A percentile compares a stretch with the other conserved stretches of the same genome.
Evolutionary conservation across 768 basidiomycete species (phyloP).

Genomic region (Infundibulicybe gibba): DNA sequence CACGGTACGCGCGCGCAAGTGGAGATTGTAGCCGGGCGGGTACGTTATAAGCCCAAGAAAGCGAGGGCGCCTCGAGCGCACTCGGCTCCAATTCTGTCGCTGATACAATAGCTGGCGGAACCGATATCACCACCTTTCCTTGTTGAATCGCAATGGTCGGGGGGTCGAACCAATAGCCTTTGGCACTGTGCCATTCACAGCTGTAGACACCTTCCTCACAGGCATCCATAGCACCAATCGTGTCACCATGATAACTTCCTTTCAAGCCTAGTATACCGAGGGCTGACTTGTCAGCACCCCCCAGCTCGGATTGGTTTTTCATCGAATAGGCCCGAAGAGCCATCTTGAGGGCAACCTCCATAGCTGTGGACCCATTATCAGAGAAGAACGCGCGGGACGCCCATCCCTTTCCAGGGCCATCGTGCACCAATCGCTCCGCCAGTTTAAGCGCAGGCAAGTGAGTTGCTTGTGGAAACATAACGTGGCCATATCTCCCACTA

Average conservation of each 20-base stretch:
- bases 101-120: slow-evolving; percentile 47
- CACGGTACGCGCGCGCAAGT: slow-evolving; percentile 62
- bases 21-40: slow-evolving; percentile 50
- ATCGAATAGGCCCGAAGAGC: slow-evolving; percentile 68
- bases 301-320: slow-evolving; percentile 29
- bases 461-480: slow-evolving; percentile 90
- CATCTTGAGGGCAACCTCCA: slow-evolving; percentile 99
- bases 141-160: slow-evolving; percentile 71
- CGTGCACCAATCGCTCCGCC: slow-evolving; percentile 69
- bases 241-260: slow-evolving; percentile 97
- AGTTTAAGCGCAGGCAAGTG: slow-evolving; percentile 84
- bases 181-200: slow-evolving; percentile 93
- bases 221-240: slow-evolving; percentile 96
- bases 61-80: slow-evolving; percentile 33
- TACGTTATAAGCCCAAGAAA: slow-evolving; percentile 71
- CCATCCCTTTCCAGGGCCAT: slow-evolving; percentile 88
- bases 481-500: slow-evolving; percentile 93
- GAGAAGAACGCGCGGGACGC: slow-evolving; percentile 89
- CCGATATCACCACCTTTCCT: slow-evolving; percentile 48
- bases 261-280: slow-evolving; percentile 82
- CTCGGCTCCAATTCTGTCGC: slow-evolving; percentile 18
- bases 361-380: slow-evolving; percentile 93
- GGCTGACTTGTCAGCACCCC: slow-evolving; percentile 35
- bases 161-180: slow-evolving; percentile 92
- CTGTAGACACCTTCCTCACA: slow-evolving; percentile 88